Base-by-base conservation (phyloP, 108 stramenopile genomes). In the Thalassiosira profunda region DNA sequence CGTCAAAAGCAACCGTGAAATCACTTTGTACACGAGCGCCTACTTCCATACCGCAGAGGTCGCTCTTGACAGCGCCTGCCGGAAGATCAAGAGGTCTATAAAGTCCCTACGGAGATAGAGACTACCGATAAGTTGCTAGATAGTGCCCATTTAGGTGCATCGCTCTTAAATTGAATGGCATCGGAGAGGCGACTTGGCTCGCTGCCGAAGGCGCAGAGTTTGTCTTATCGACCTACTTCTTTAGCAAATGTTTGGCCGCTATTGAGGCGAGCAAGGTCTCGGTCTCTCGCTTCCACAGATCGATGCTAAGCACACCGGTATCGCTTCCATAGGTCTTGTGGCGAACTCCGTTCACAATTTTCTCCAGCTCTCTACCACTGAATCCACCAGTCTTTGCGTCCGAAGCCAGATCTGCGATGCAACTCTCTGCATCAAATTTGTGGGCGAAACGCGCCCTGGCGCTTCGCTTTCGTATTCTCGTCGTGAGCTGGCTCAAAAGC, bases 61-160 rank as follows among this genome's bases (percentile, higher is more conserved):
- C 42, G 63, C 63, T 4, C 20, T 74, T 33, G 74, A 84, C 40
- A 83, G 69, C 54, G 84, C 80, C 0, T 28, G 42, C 14, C 44
- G 84, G 24, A 85, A 84, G 70, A 35, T 72, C 4, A 88, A 81
- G 61, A 81, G 82, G 20, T 6, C 59, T 7, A 35, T 76, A 6
- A 30, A 45, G 3, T n/a, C n/a, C n/a, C n/a, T n/a, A n/a, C n/a
- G n/a, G n/a, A n/a, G n/a, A n/a, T n/a, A n/a, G n/a, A n/a, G n/a
- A n/a, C n/a, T n/a, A n/a, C n/a, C n/a, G n/a, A n/a, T n/a, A n/a
- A n/a, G n/a, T n/a, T n/a, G n/a, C n/a, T n/a, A n/a, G n/a, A n/a
- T n/a, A n/a, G n/a, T n/a, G n/a, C n/a, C n/a, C n/a, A n/a, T n/a
- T n/a, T n/a, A n/a, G n/a, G n/a, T n/a, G n/a, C n/a, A n/a, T n/a